Evolutionary conservation across 352 stramenopile species (phyloP).

Genomic region (Phytophthora chlamydospora): DNA sequence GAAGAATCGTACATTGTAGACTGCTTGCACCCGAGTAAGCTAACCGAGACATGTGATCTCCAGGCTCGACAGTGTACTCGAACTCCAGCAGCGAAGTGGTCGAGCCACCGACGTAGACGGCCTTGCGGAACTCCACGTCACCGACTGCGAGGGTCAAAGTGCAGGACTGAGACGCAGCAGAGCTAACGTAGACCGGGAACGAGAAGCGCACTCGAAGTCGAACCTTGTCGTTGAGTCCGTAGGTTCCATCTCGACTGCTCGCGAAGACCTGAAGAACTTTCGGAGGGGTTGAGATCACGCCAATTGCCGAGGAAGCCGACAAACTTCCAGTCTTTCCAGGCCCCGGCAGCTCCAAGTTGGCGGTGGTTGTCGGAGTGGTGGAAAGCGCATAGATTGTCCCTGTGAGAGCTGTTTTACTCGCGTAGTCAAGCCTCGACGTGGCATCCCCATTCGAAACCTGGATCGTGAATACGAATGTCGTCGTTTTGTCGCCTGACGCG

Average conservation of each 20-base stretch:
- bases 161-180: slow-evolving; percentile 30
- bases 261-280: slow-evolving; percentile 39
- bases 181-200: slow-evolving; percentile 50
- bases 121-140: slow-evolving; percentile 35
- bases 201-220: slow-evolving; percentile 57
- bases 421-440: slow-evolving; percentile 44
- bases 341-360: slow-evolving; percentile 37
- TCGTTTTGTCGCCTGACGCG: slow-evolving; percentile 45
- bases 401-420: slow-evolving; percentile 36
- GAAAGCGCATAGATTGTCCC: slow-evolving; percentile 51
- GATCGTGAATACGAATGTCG: slow-evolving; percentile 50
- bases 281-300: slow-evolving; percentile 48
- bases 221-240: slow-evolving; percentile 48
- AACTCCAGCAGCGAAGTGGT: slow-evolving; percentile 58
- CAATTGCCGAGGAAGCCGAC: slow-evolving; percentile 39
- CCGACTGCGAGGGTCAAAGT: slow-evolving; percentile 51
- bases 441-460: slow-evolving; percentile 43
- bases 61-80: slow-evolving; percentile 49
- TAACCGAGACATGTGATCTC: slow-evolving; percentile 53
- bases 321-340: slow-evolving; percentile 46
- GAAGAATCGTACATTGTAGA: slow-evolving; percentile 54
- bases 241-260: slow-evolving; percentile 48
- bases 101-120: slow-evolving; percentile 57
- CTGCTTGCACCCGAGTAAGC: slow-evolving; percentile 54
- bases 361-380: slow-evolving; percentile 44